Conservation (phyloP, 805 yeast genomes). For the Yarrowia porcina region DNA sequence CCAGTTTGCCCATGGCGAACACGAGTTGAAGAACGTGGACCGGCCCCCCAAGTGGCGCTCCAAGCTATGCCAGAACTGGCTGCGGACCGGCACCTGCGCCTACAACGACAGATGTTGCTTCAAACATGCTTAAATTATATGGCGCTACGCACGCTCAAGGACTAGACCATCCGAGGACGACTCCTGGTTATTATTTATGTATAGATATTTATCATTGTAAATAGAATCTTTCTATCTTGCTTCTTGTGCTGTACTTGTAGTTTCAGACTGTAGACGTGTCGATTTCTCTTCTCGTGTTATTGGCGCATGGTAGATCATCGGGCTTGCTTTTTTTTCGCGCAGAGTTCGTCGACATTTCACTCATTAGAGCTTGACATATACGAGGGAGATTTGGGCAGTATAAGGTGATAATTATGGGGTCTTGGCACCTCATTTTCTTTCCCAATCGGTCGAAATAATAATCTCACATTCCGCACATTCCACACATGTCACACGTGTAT, state of each 20-base stretch:
- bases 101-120: conserved; percentile 91
- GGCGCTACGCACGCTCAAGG: conserved; percentile 4
- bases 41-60: conserved; percentile 85
- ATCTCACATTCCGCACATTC: no score
- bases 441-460: no score
- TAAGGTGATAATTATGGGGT: no score
- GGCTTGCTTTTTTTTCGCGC: no score
- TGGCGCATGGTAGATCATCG: no score
- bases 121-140: conserved; percentile 51
- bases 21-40: conserved; percentile 68
- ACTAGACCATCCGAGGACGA: background rate
- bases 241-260: background rate
- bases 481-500: no score
- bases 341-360: no score
- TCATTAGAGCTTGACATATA: no score
- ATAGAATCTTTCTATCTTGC: conserved; percentile 10
- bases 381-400: no score
- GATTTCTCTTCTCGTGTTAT: no score
- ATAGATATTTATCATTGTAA: conserved; percentile 26
- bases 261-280: background rate
- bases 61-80: conserved; percentile 87
- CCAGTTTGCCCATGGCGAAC: conserved; percentile 88
- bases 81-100: conserved; percentile 73
- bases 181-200: conserved; percentile 25
- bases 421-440: no score